phyloP scores from a whole-genome alignment of 2,329 filamentous ascomycete species.

The Exserohilum rostratum region DNA sequence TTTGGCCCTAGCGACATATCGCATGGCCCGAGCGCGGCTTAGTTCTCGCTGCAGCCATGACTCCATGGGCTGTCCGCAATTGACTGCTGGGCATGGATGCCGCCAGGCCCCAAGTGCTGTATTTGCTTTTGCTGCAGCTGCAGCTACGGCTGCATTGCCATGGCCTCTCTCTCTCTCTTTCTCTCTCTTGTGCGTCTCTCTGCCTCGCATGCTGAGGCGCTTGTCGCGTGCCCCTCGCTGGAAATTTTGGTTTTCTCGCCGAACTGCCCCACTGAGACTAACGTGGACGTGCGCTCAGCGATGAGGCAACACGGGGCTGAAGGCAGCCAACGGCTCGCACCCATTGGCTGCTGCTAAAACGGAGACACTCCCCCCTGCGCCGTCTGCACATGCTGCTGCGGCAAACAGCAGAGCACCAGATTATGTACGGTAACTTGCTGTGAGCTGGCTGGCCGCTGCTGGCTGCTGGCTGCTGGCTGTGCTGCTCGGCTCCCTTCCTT shows the following conservation, averaged over 20 bases:
- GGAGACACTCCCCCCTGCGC: conserved; percentile 19
- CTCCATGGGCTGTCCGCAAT: conserved; percentile 14
- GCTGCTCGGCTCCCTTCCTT: too few species aligned
- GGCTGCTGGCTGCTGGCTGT: too few species aligned
- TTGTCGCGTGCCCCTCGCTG: conserved; percentile 35
- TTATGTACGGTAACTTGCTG: neutral
- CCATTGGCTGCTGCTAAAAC: conserved; percentile 38
- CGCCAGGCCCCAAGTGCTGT: too few species aligned
- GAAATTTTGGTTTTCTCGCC: conserved; percentile 23
- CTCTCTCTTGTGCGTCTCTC: too few species aligned
- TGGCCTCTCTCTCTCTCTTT: neutral
- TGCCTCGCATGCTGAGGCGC: conserved; percentile 1
- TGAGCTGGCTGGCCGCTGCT: conserved; percentile 15
- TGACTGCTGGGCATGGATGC: too few species aligned
- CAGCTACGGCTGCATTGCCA: too few species aligned
- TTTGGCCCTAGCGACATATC: conserved; percentile 31
- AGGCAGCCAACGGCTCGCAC: conserved; percentile 21
- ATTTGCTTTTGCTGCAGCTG: too few species aligned
- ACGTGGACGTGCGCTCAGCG: conserved; percentile 32
- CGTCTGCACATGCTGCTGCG: conserved; percentile 31
- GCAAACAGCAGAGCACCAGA: conserved; percentile 33
- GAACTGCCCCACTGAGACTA: conserved; percentile 42
- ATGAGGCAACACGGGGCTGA: conserved; percentile 40
- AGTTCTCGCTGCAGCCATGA: conserved; percentile 26
- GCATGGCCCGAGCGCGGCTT: conserved; percentile 22